Evolutionary conservation across 345 rosid species (phyloP), one percentile per base, ranked within the genome.

Genomic region (Turnera subulata): DNA sequence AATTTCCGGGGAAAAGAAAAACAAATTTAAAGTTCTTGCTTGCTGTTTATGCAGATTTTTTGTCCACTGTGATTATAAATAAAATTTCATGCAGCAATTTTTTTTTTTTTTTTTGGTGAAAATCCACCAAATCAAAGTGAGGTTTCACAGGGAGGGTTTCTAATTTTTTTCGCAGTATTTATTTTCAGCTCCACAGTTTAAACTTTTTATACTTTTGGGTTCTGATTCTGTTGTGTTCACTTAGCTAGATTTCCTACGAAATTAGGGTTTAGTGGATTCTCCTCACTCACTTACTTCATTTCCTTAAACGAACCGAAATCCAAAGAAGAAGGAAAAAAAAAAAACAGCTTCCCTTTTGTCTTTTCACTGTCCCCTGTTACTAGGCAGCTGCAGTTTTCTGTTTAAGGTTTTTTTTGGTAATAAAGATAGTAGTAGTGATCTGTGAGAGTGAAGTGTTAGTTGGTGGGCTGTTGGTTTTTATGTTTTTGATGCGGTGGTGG

Each of bases 201-300:
- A n/a, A n/a, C n/a, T n/a, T n/a, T n/a, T n/a, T n/a, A n/a, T n/a
- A n/a, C n/a, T 12, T 4, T 48, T 19, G 6, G 21, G 4, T 19
- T 44, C 6, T 43, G 16, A 43, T 44, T 16, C 19, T 17, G n/a
- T n/a, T n/a, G 2, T 17, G 5, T 10, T 20, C 5, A 21, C 2
- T 22, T 23, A 8, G 4, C 35, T 29, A 8, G 35, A 43, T 32
- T 47, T 59, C 2, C 5, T 64, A 38, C 46, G 39, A 32, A 61
- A 50, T 40, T 12, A 26, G 62, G 50, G 44, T 58, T 57, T 21
- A 55, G 62, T 43, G 22, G 66, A 55, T 69, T 67, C 35, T 58
- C n/a, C n/a, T 16, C 45, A 11, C 5, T 38, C 6, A 60, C 45
- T 55, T n/a, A n/a, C 55, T 64, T 50, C 23, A 20, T 7, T 29